phyloP scores from a whole-genome alignment of 139 green algal species.

The Chlamydomonas eustigma region DNA sequence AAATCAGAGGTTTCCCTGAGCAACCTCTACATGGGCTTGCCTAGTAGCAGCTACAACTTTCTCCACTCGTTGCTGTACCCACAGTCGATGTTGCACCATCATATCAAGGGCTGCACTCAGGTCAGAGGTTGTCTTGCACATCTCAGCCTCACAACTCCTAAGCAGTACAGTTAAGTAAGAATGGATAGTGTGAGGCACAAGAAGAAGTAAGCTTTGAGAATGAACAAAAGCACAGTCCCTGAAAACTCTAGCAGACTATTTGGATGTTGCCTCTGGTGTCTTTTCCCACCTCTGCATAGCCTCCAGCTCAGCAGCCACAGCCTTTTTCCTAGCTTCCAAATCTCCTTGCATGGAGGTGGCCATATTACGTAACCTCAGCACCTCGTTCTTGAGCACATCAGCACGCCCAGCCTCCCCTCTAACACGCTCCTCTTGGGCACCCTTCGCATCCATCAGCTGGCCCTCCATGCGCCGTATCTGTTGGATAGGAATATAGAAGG shows the following conservation, averaged over 20 bases:
- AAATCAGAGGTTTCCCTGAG: neutral
- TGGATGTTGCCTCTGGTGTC: neutral
- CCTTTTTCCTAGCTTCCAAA: constrained; percentile 40
- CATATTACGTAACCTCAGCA: constrained; percentile 37
- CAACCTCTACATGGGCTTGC: neutral
- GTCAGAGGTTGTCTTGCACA: constrained; percentile 44
- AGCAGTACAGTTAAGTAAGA: neutral
- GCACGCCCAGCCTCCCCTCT: constrained; percentile 24
- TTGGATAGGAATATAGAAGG: too few species aligned
- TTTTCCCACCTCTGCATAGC: constrained; percentile 41
- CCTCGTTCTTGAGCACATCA: constrained; percentile 41
- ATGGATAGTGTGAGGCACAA: neutral
- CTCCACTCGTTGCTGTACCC: constrained; percentile 18
- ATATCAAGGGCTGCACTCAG: constrained; percentile 49
- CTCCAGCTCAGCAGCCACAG: constrained; percentile 38
- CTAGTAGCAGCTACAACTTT: neutral
- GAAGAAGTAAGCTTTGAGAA: too few species aligned
- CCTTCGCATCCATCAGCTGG: constrained; percentile 37
- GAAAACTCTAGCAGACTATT: neutral
- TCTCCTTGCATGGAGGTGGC: constrained; percentile 34
- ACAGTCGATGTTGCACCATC: constrained; percentile 50
- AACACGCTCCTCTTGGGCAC: constrained; percentile 49
- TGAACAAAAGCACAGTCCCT: too few species aligned
- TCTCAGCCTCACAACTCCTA: constrained; percentile 52
- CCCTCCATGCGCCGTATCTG: constrained; percentile 54